phyloP scores from a whole-genome alignment of 1,284 basidiomycete species.

The Pyrrhoderma noxium region DNA sequence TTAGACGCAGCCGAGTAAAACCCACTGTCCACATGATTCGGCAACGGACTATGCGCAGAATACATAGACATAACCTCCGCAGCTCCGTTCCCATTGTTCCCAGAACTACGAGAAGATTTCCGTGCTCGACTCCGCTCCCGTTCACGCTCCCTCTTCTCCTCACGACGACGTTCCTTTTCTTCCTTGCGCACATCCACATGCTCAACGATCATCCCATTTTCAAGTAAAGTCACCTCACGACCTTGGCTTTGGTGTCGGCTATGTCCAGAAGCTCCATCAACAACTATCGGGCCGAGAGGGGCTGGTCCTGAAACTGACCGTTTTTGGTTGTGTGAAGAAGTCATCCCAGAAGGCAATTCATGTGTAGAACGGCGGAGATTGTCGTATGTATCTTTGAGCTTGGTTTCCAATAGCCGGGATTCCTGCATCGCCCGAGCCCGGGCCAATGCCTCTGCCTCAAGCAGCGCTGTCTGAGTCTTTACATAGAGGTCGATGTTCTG shows the following conservation, averaged over 20 bases:
- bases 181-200: constrained; percentile 77
- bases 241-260: constrained; percentile 17
- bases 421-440: constrained; percentile 70
- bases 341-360: constrained; percentile 33
- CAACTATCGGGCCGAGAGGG: constrained; percentile 26
- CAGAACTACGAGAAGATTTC: constrained; percentile 57
- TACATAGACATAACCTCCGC: constrained; percentile 63
- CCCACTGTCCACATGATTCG: constrained; percentile 49
- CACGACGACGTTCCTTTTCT: constrained; percentile 60
- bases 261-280: constrained; percentile 7
- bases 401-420: constrained; percentile 62
- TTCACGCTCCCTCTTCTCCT: constrained; percentile 42
- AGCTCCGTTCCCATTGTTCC: not conserved
- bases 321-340: constrained; percentile 42
- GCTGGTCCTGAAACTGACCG: constrained; percentile 30
- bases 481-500: constrained; percentile 67
- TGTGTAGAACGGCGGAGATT: constrained; percentile 70
- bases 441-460: constrained; percentile 70
- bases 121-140: constrained; percentile 45
- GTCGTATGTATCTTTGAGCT: constrained; percentile 70
- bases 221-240: constrained; percentile 70
- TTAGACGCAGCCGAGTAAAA: constrained; percentile 26
- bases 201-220: constrained; percentile 82
- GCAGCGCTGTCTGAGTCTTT: constrained; percentile 58
- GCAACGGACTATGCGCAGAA: constrained; percentile 50